Conservation (phyloP, 106 monocot species). For the Dendrobium nobile region DNA sequence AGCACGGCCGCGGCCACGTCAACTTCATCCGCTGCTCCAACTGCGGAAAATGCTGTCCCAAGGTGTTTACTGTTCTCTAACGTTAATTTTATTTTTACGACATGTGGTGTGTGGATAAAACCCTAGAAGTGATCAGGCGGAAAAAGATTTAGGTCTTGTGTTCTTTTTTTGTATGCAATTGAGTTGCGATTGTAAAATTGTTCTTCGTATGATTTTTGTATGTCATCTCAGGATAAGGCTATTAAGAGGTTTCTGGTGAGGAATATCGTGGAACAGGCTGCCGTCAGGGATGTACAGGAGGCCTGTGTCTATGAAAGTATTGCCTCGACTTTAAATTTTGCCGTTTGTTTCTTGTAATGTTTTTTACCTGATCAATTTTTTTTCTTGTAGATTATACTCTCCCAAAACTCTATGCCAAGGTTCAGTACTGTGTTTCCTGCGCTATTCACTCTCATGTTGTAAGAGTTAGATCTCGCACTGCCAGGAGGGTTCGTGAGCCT, state of each 20-base stretch:
- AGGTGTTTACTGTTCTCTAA: conserved; percentile 19
- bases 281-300: conserved; percentile 41
- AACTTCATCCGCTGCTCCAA: conserved; percentile 77
- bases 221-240: conserved; percentile 19
- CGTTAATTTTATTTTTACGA: neutral
- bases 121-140: too few relatives aligned
- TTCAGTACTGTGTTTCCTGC: conserved; percentile 56
- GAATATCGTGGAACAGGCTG: conserved; percentile 46
- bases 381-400: conserved; percentile 32
- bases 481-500: conserved; percentile 45
- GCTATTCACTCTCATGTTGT: conserved; percentile 63
- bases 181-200: neutral
- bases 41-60: conserved; percentile 76
- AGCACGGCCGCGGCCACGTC: conserved; percentile 76
- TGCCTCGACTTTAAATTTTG: neutral
- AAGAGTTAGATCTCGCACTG: conserved; percentile 38
- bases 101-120: neutral
- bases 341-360: neutral
- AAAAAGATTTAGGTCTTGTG: neutral
- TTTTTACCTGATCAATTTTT: neutral
- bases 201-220: neutral
- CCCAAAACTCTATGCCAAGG: conserved; percentile 56
- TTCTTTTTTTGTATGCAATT: neutral
- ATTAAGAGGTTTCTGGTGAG: conserved; percentile 42
- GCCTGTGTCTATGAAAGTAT: conserved; percentile 33